Base-by-base conservation (phyloP, 1,284 basidiomycete genomes). In the Neolentinus lepideus region DNA sequence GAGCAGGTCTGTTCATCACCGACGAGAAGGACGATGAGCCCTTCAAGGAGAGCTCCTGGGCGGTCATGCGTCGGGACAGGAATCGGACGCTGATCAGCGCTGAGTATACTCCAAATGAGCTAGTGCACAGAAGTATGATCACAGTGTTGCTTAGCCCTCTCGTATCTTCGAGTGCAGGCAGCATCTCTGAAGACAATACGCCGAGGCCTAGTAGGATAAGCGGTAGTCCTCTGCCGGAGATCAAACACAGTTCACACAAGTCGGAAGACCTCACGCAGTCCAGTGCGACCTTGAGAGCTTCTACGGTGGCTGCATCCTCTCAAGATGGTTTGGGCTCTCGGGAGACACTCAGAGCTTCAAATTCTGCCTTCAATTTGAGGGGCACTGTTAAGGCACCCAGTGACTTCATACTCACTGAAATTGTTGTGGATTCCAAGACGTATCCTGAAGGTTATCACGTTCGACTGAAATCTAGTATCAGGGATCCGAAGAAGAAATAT, bases 341-440 rank as follows among this genome's bases (percentile, higher is more conserved):
- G 27, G 72, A 72, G 29, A 59, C 60, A 48, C 58, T 67, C 56
- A 68, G 71, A 26, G 66, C 69, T 1, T 61, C 77, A 0, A 64
- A 70, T 14, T 80, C 81, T 12, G 79, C 77, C 24, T 86, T 88
- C 61, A 85, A 80, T 0, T 55, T 76, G 53, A 82, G 81, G 52
- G 83, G 81, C 38, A 81, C 83, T 63, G 74, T 84, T 55, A 76
- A 74, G 53, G 73, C 75, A 35, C 70, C 75, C 10, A 75, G 75
- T 51, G 85, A 91, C 64, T 69, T 90, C 53, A 66, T 90, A 21
- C 79, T 90, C 16, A 79, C 79, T 14, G 90, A 92, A 67, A 66
- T 91, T 26, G 77, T 91, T 21, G 75, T 92, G 14, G 90, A 92
- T 69, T 82, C 86, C 55, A 87, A 85, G 66, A 72, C 88, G 52